phyloP scores from a whole-genome alignment of 768 basidiomycete genomes.

The Suillus alpinus region DNA sequence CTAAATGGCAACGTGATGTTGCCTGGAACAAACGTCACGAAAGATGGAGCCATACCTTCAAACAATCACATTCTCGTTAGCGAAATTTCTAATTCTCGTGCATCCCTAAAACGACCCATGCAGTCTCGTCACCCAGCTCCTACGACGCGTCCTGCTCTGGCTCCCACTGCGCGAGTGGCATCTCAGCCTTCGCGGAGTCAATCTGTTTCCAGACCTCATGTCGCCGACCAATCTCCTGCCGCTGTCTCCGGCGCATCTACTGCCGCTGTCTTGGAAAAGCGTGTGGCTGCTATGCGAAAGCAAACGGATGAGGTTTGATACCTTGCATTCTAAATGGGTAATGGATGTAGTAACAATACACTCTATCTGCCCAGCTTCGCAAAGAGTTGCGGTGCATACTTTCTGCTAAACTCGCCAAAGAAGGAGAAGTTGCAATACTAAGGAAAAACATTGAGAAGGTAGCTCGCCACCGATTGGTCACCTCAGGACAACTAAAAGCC shows the following conservation, averaged over 20 bases:
- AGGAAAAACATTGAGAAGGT: constrained; percentile 71
- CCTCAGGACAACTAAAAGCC: background rate
- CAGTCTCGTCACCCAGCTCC: constrained; percentile 13
- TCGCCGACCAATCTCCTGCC: constrained; percentile 2
- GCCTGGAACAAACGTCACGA: background rate
- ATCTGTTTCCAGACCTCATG: constrained; percentile 7
- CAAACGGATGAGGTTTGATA: constrained; percentile 49
- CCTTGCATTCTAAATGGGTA: constrained; percentile 2
- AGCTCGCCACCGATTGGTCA: constrained; percentile 1
- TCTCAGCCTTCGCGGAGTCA: constrained; percentile 21
- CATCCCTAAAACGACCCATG: background rate
- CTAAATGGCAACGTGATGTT: background rate
- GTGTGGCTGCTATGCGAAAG: constrained; percentile 22
- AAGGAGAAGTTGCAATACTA: constrained; percentile 70
- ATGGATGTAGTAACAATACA: constrained; percentile 10
- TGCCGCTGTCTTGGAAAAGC: background rate
- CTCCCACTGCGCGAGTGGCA: constrained; percentile 11
- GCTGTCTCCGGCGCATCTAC: background rate
- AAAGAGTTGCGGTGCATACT: constrained; percentile 46
- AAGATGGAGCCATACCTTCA: constrained; percentile 9
- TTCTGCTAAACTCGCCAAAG: constrained; percentile 53
- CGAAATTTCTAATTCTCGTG: background rate
- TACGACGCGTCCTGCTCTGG: constrained; percentile 13
- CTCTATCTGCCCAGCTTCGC: constrained; percentile 40
- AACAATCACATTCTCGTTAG: background rate